phyloP scores from a whole-genome alignment of 83 land plant genomes.

The Picea engelmannii region DNA sequence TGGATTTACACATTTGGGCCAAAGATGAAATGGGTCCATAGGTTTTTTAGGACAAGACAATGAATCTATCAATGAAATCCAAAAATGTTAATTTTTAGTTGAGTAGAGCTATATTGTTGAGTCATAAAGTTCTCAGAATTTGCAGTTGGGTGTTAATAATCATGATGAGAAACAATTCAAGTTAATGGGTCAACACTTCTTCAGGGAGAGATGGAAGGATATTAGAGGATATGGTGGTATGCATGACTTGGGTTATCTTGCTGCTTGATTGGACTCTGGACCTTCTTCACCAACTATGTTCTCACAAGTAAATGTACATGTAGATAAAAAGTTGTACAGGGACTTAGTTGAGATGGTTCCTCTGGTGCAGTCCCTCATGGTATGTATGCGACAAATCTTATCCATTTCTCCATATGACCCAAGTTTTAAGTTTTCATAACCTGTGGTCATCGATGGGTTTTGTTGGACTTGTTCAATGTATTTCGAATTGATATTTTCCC shows the following conservation, averaged over 20 bases:
- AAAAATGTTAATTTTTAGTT: neutral
- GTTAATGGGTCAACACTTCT: neutral
- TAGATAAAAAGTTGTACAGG: neutral
- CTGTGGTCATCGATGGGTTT: neutral
- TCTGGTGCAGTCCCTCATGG: conserved; percentile 6
- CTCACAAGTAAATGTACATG: neutral
- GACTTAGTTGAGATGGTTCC: conserved; percentile 1
- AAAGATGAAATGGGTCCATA: neutral
- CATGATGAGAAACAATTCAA: neutral
- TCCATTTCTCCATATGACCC: neutral
- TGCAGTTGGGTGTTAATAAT: neutral
- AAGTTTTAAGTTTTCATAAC: neutral
- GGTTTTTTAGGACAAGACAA: neutral
- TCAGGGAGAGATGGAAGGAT: conserved; percentile 11
- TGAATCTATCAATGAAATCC: neutral
- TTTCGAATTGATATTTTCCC: neutral
- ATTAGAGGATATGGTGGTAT: neutral
- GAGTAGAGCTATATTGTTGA: neutral
- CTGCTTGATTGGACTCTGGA: conserved; percentile 5
- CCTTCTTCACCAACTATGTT: neutral
- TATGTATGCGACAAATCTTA: neutral
- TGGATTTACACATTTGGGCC: neutral
- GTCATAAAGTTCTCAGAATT: neutral
- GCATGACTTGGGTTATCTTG: conserved; percentile 6
- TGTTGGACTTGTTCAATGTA: neutral